Evolutionary conservation across 495 filamentous ascomycete species (phyloP), one percentile per base, ranked within the genome.

Genomic region (Xylaria curta): DNA sequence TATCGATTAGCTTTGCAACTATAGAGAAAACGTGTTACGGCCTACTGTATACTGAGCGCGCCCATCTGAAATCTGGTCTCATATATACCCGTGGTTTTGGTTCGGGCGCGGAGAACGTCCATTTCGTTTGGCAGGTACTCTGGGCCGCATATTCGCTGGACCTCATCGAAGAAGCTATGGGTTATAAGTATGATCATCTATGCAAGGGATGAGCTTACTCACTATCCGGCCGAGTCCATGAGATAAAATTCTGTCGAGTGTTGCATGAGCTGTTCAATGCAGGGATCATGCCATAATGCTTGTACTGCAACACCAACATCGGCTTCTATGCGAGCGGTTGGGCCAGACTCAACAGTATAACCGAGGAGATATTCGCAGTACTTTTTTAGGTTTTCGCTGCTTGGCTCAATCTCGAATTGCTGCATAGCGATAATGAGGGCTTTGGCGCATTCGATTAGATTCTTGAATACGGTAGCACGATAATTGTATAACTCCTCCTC

Each of bases 211-310:
- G 31, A 19, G 38, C 33, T 8, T 46, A 86, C 94, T 79, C 87
- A 98, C 95, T 99, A 99, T 83, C 95, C 95, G 40, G 96, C 96
- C 26, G 96, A 98, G 82, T 99, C 96, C 96, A 99, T 99, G 73
- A 99, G 83, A 78, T 99, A 99, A 78, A 99, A 99, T 82, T 99
- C 96, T 83, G 92, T 97, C 79, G 97, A 92, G 79, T 94, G 92
- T 76, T 97, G 95, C 87, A 99, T 89, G 28, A 97, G 87, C 71
- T 87, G 89, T 60, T 93, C 90, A 78, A 94, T 94, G 74, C 91
- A 92, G 33, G 91, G 90, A 77, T 99, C 96, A 73, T 91, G 91
- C 96, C 96, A 99, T 79, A 99, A 82, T 51, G 92, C 89, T 56
- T 91, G 90, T 66, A 98, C 88, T 9, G 97, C 95, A 70, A 91